phyloP scores from a whole-genome alignment of 306 rosid species.

The Betula pendula region DNA sequence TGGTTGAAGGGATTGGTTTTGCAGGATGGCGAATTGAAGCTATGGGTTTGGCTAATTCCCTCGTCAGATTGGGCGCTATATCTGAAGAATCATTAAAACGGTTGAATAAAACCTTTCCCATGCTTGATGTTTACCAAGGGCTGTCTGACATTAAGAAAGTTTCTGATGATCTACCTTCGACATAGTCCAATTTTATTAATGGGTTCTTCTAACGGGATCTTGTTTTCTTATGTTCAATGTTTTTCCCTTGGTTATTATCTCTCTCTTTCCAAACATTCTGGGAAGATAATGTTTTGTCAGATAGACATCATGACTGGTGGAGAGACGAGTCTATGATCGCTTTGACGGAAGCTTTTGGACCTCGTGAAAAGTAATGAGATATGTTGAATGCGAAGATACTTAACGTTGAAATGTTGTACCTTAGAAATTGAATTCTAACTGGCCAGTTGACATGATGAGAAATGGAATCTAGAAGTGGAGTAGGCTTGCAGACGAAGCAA shows the following conservation, averaged over 20 bases:
- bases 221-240: slow-evolving; percentile 14
- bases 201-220: slow-evolving; percentile 1
- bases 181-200: slow-evolving; percentile 6
- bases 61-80: slow-evolving; percentile 48
- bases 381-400: background rate
- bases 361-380: background rate
- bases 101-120: slow-evolving; percentile 58
- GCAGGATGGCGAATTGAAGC: slow-evolving; percentile 82
- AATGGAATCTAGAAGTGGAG: background rate
- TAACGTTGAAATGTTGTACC: background rate
- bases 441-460: background rate
- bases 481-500: background rate
- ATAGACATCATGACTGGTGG: background rate
- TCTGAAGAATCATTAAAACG: slow-evolving; percentile 58
- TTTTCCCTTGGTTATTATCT: background rate
- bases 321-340: background rate
- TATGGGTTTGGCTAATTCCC: slow-evolving; percentile 66
- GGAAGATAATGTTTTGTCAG: background rate
- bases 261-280: background rate
- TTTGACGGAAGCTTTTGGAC: too few relatives aligned
- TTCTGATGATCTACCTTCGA: slow-evolving; percentile 14
- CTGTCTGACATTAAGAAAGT: slow-evolving; percentile 51
- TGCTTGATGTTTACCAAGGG: slow-evolving; percentile 66
- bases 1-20: slow-evolving; percentile 75
- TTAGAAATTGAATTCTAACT: background rate